These are phyloP conservation scores for Hansenula anomala DNA, from an alignment of 1,139 yeast species.

Conservation along the genomic window DNA sequence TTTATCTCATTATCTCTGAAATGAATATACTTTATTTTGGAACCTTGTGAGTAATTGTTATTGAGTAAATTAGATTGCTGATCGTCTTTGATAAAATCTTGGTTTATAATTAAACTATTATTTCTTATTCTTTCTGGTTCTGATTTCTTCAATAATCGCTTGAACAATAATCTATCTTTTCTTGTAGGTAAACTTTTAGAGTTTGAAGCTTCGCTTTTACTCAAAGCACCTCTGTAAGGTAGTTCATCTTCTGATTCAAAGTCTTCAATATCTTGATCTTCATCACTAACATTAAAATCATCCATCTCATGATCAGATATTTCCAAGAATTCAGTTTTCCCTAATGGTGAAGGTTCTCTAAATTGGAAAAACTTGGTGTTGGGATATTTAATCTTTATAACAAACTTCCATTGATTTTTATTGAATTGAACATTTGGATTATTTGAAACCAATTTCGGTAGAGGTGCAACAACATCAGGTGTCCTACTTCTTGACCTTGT, in stretches of 20 bases:
- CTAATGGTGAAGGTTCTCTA: slow-evolving; percentile 21
- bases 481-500: slow-evolving; percentile 9
- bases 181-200: slow-evolving; percentile 54
- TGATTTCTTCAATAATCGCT: slow-evolving; percentile 29
- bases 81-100: slow-evolving; percentile 14
- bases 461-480: neutral
- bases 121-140: slow-evolving; percentile 22
- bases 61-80: slow-evolving; percentile 1
- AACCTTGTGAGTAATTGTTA: slow-evolving; percentile 27
- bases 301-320: slow-evolving; percentile 19
- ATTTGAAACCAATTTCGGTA: neutral
- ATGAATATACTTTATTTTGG: slow-evolving; percentile 50
- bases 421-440: slow-evolving; percentile 14
- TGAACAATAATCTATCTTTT: slow-evolving; percentile 46
- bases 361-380: slow-evolving; percentile 19
- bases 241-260: slow-evolving; percentile 30
- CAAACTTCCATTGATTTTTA: slow-evolving; percentile 2
- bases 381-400: slow-evolving; percentile 17
- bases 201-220: slow-evolving; percentile 57
- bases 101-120: slow-evolving; percentile 18
- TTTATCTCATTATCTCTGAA: slow-evolving; percentile 71
- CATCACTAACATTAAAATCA: slow-evolving; percentile 19
- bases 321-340: slow-evolving; percentile 12
- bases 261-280: slow-evolving; percentile 4
- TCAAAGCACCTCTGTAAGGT: slow-evolving; percentile 64